Evolutionary conservation across 2,329 filamentous ascomycete species (phyloP).

Genomic region (Penicillium sp.): DNA sequence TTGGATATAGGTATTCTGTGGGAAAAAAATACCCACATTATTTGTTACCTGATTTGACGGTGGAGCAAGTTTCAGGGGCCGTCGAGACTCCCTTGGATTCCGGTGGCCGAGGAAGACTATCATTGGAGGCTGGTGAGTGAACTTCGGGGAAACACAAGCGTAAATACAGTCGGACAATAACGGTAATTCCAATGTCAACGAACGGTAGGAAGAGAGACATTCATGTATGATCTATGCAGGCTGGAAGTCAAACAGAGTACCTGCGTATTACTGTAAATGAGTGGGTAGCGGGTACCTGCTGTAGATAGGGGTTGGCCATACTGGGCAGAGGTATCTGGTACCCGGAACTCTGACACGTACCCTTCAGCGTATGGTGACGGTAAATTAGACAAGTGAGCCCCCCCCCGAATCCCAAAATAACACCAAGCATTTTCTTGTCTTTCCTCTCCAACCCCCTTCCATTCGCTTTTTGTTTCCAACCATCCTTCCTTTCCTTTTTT

Average conservation of each 20-base stretch:
- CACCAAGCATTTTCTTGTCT: constrained; percentile 22
- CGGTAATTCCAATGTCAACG: constrained; percentile 7
- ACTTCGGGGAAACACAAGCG: constrained; percentile 1
- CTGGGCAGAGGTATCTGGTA: constrained; percentile 15
- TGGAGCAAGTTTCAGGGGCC: constrained; percentile 37
- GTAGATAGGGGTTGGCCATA: constrained; percentile 1
- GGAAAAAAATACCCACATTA: constrained; percentile 16
- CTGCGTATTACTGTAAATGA: constrained; percentile 9
- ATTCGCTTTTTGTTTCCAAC: constrained; percentile 28
- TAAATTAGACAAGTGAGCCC: constrained; percentile 21
- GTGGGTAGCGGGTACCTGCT: constrained; percentile 1
- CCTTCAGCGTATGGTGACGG: constrained; percentile 16
- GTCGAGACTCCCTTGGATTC: constrained; percentile 27
- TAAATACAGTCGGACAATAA: constrained; percentile 15
- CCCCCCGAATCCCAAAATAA: constrained; percentile 26
- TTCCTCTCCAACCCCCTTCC: constrained; percentile 20
- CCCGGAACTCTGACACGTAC: constrained; percentile 15
- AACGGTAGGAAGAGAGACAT: neutral
- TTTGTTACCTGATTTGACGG: constrained; percentile 22
- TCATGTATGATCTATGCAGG: neutral
- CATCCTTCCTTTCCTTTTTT: constrained; percentile 25
- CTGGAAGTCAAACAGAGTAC: neutral
- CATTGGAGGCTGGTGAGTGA: constrained; percentile 11
- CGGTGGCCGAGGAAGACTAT: neutral
- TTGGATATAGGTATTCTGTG: constrained; percentile 12